Base-by-base conservation (phyloP, 1,139 yeast genomes). In the Candida smagusa region DNA sequence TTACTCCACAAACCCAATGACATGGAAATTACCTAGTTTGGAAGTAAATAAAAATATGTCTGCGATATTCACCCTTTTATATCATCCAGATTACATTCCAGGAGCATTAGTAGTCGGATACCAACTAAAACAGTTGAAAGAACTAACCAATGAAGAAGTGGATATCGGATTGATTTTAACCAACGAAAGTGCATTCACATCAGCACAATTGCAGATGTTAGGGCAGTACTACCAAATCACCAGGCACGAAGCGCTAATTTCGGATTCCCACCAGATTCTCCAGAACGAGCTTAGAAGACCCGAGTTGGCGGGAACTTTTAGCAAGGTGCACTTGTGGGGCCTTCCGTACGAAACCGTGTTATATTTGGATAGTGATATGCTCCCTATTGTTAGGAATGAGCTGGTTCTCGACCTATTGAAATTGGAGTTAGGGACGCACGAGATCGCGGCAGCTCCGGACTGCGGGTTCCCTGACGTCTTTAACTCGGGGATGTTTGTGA, bases 391-490 rank as follows among this genome's bases (percentile, higher is more conserved):
- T 31, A 45, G 37, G 2, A 32, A 34, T 2, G 63, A 68, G 30
- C 76, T 54, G 53, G 62, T 48, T 33, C 50, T 54, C 26, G 67
- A 59, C 41, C 58, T 59, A 35, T 54, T 61, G 40, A 50, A 43
- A 33, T 50, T 69, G 32, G 64, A 63, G 6, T 59, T 70, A 33
- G 63, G 61, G 1, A 48, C 54, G 12, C 53, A 60, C 28, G 68
- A 72, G 42, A 69, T 84, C 11, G 64, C 72, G 32, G 97, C 97
- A 0, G 73, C 87, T n/a, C 94, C 97, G 0, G 97, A 92, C 62
- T 72, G 83, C 22, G 97, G 97, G 12, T 92, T 96, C 82, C 97
- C 97, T 1, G 97, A 92, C 60, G 75, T 87, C 50, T 92, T 92
- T 71, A 92, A 92, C 62, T 81, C 95, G 19, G 97, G 97, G 7